Evolutionary conservation across 2,329 filamentous ascomycete species (phyloP).

Genomic region (Trichoderma arundinaceum): DNA sequence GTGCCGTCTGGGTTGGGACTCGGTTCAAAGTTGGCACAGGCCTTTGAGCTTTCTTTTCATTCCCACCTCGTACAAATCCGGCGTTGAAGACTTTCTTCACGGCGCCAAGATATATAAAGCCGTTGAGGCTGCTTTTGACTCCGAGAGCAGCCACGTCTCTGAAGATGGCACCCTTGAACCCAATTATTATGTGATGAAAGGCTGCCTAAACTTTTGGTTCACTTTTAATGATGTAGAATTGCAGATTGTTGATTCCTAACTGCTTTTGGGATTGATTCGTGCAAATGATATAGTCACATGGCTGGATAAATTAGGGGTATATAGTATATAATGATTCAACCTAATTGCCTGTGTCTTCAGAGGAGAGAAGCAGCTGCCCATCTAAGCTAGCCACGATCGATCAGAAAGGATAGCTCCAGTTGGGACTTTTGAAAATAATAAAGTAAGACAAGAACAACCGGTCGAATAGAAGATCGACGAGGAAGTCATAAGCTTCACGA

Average conservation of each 20-base stretch:
- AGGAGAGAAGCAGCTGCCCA: too few relatives aligned
- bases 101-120: background rate
- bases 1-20: conserved; percentile 9
- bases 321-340: too few relatives aligned
- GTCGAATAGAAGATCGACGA: background rate
- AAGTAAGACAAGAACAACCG: background rate
- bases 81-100: background rate
- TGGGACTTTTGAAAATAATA: background rate
- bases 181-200: background rate
- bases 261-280: background rate
- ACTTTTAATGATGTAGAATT: background rate
- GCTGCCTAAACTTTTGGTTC: conserved; percentile 9
- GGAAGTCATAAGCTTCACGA: background rate
- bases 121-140: conserved; percentile 1
- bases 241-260: background rate
- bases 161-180: background rate
- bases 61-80: background rate
- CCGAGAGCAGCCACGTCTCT: background rate
- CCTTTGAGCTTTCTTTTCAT: background rate
- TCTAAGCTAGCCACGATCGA: background rate
- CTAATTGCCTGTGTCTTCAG: too few relatives aligned
- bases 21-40: conserved; percentile 2
- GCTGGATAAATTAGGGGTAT: too few relatives aligned
- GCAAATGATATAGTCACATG: background rate
- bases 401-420: background rate